Base-by-base conservation (phyloP, 805 yeast species). In the Metschnikowia similis region DNA sequence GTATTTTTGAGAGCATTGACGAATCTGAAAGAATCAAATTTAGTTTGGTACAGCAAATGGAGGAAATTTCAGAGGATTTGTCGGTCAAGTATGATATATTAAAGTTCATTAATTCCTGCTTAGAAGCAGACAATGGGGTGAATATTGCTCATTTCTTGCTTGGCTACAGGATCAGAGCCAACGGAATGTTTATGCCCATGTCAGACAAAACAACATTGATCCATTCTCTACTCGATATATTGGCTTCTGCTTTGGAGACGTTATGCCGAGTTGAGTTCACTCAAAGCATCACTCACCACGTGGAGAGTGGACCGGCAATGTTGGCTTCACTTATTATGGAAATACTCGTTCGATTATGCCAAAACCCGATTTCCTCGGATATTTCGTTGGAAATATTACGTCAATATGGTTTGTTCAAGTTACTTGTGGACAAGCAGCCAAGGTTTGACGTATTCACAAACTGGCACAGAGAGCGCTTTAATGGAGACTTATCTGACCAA, bases 21-120 rank as follows among this genome's bases (percentile, higher is more conserved):
- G 97, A 91, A 56, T 82, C 96, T 0, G 70, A 77, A 1, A 76
- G 91, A 55, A 86, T 92, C 35, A 80, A 86, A 52, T 80, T 79
- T 56, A 82, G 89, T 0, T 83, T 90, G 51, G 82, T 88, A 38
- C 79, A 81, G 37, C 96, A 89, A 59, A 61, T 74, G 39, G 71
- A 76, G 36, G 65, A 67, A 1, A 56, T 60, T n/a, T 64, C 70
- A 7, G 66, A 71, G 6, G 29, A 47, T 8, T 64, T 83, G 32
- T 69, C 66, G 5, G 60, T 82, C 11, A 89, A 89, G 59, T 62
- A 81, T 30, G 75, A 77, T 13, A 64, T 90, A 6, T 65, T 92
- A 46, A 74, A 80, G 31, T 85, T 85, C 57, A 60, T 91, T 46
- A 67, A 72, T 41, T 62, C 65, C 3, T 80, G 81, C 52, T 66